Percentiles rank a stretch among this genome's conserved stretches.
phyloP scores from a whole-genome alignment of 2,329 filamentous ascomycete genomes.

The Botrytis aclada region DNA sequence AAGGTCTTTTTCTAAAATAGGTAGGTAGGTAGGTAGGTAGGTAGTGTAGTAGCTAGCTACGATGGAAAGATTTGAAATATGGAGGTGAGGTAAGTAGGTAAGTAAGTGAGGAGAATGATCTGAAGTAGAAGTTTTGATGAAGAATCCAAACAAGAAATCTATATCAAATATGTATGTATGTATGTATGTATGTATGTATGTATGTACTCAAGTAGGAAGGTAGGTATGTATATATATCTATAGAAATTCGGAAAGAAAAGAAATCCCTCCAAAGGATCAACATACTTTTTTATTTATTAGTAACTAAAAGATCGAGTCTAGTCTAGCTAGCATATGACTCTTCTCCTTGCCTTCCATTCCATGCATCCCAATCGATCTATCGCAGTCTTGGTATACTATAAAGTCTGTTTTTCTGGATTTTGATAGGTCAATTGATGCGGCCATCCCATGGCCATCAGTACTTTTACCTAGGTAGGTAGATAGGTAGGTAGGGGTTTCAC shows the following conservation, averaged over 20 bases:
- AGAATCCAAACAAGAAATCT: neutral
- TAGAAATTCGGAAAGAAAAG: neutral
- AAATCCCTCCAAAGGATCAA: neutral
- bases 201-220: no score
- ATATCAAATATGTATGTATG: neutral
- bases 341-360: neutral
- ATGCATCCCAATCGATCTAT: neutral
- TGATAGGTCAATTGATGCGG: neutral
- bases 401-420: neutral
- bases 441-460: neutral
- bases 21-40: no score
- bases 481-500: neutral
- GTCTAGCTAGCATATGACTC: slow-evolving; percentile 10
- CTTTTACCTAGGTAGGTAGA: neutral
- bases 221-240: neutral
- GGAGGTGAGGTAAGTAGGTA: no score
- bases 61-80: neutral
- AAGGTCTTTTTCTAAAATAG: slow-evolving; percentile 31
- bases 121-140: neutral
- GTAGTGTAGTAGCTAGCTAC: no score
- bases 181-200: no score
- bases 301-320: neutral
- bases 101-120: no score
- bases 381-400: neutral
- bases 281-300: neutral